Conservation (phyloP, 2,329 filamentous ascomycete genomes). For the Diplodia sapinea region DNA sequence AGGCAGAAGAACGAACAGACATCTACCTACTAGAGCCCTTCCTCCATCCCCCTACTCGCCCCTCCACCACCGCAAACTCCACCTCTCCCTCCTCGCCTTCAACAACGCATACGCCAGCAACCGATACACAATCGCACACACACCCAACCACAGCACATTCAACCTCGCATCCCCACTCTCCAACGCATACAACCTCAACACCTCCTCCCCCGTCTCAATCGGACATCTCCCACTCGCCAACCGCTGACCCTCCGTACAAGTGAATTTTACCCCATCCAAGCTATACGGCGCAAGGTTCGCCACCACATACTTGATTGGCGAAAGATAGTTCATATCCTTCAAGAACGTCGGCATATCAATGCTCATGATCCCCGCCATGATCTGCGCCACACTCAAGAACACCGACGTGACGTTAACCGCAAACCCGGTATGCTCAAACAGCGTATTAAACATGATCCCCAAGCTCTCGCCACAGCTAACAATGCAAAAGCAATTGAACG, state of each 20-base stretch:
- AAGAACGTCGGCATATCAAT: slow-evolving; percentile 72
- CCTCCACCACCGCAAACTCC: slow-evolving; percentile 41
- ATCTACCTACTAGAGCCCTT: not conserved
- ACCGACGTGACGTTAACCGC: slow-evolving; percentile 75
- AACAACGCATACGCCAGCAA: slow-evolving; percentile 66
- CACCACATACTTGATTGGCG: slow-evolving; percentile 72
- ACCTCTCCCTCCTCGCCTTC: slow-evolving; percentile 60
- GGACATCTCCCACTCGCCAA: slow-evolving; percentile 67
- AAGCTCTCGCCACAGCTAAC: slow-evolving; percentile 76
- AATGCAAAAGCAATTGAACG: slow-evolving; percentile 74
- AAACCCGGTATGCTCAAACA: slow-evolving; percentile 76
- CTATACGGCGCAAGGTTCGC: slow-evolving; percentile 71
- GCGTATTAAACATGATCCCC: slow-evolving; percentile 80
- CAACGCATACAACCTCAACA: slow-evolving; percentile 70
- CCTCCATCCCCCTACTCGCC: not conserved
- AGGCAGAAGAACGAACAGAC: not conserved
- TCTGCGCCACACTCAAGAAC: slow-evolving; percentile 71
- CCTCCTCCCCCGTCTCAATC: slow-evolving; percentile 69
- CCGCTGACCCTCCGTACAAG: slow-evolving; percentile 66
- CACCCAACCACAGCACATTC: slow-evolving; percentile 68
- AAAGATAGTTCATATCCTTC: slow-evolving; percentile 72
- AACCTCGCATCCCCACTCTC: slow-evolving; percentile 62
- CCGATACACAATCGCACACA: slow-evolving; percentile 69
- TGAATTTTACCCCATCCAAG: slow-evolving; percentile 65
- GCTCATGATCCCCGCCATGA: slow-evolving; percentile 74